These are phyloP conservation scores for Myriosclerotinia scirpicola DNA, from an alignment of 2,329 filamentous ascomycete genomes.

Conservation along the genomic window DNA sequence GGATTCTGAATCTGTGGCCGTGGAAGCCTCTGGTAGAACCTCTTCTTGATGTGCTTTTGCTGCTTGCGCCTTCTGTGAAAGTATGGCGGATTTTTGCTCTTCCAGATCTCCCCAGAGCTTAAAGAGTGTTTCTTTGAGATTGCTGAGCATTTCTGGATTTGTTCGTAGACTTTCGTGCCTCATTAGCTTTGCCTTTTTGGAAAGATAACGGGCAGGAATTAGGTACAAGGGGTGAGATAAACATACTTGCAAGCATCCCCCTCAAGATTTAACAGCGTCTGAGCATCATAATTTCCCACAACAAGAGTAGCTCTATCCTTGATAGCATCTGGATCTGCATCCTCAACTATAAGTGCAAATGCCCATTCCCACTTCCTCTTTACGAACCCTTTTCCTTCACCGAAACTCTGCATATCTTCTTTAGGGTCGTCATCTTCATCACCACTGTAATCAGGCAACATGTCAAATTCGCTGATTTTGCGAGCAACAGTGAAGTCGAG, in stretches of 20 bases:
- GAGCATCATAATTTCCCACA: conserved; percentile 60
- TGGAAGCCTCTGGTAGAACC: conserved; percentile 20
- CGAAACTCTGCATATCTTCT: conserved; percentile 30
- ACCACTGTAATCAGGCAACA: conserved; percentile 48
- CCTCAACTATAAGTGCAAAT: conserved; percentile 78
- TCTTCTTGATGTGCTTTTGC: conserved; percentile 28
- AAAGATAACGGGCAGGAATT: not conserved
- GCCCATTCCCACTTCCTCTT: conserved; percentile 71
- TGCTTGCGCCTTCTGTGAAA: conserved; percentile 22
- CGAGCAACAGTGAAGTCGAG: conserved; percentile 65
- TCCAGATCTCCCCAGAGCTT: conserved; percentile 84
- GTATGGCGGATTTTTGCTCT: conserved; percentile 57
- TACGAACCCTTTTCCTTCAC: conserved; percentile 30
- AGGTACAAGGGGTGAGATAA: not conserved
- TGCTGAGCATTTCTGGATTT: conserved; percentile 49
- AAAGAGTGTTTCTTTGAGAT: conserved; percentile 69
- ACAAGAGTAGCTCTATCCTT: conserved; percentile 62
- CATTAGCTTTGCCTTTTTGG: not conserved
- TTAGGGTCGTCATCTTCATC: conserved; percentile 37
- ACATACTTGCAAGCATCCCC: conserved; percentile 54
- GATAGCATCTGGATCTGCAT: conserved; percentile 48
- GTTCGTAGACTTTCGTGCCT: conserved; percentile 52
- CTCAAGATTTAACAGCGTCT: conserved; percentile 53
- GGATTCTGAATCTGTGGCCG: not conserved
- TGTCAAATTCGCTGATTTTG: conserved; percentile 49